Base-by-base conservation (phyloP, 2,329 filamentous ascomycete species). In the Bipolaris oryzae region DNA sequence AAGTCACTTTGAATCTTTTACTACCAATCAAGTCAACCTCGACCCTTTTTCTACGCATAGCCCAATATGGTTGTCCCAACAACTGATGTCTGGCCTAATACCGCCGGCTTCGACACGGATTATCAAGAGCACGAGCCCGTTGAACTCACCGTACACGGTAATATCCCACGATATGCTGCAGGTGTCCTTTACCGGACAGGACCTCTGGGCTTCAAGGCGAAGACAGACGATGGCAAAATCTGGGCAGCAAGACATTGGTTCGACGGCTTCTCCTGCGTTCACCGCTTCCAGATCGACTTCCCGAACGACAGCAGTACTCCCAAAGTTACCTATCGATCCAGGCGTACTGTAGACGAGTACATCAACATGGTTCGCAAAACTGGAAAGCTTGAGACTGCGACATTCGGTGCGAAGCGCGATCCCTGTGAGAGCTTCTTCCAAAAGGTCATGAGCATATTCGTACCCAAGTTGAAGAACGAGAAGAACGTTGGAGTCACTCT, bases 191-290 rank as follows among this genome's bases (percentile, higher is more conserved):
- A 63, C 39, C 58, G 62, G 7, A 92, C 89, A 0, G 91, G 91
- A 0, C 89, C 90, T 0, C 89, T 90, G 1, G 81, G 84, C 25
- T 85, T 84, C 71, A 82, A 83, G 35, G 76, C 92, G 3, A 80
- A 87, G n/a, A 86, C 85, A 0, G 75, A 84, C 2, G 80, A 80
- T 3, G 85, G 86, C n/a, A 77, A 76, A 13, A 84, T 81, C 0
- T 87, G 87, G 67, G 79, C 81, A 31, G 80, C 88, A 11, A 84
- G 82, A 1, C 90, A 95, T 73, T 95, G 91, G 91, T 95, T 95
- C 64, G 91, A 95, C 70, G 89, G 89, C 5, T 86, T 92, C 56
- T 84, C 86, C 3, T 85, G 90, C 53, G 81, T 86, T 1, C 89
- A 94, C 76, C 86, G 85, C 25, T 94, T 94, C 70, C 82, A 91